A percentile compares a stretch with the other conserved stretches of the same genome.
These are phyloP conservation scores for Phytophthora foliorum DNA, from an alignment of 352 stramenopile species.

Conservation along the genomic window DNA sequence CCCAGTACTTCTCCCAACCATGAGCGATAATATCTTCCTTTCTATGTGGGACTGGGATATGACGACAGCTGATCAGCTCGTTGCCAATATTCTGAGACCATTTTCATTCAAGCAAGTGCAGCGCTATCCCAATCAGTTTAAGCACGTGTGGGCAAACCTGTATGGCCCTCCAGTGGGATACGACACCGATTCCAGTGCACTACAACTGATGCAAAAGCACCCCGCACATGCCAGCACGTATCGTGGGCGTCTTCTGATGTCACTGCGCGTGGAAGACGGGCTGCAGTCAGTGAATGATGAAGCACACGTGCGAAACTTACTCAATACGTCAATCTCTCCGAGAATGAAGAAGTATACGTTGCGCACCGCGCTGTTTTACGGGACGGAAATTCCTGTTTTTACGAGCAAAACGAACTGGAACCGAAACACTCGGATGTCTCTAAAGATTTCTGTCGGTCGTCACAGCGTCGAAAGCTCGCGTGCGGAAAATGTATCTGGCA, in stretches of 20 bases:
- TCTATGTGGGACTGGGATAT: slow-evolving; percentile 88
- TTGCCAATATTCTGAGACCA: slow-evolving; percentile 69
- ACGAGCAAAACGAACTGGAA: slow-evolving; percentile 75
- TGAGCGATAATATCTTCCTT: slow-evolving; percentile 87
- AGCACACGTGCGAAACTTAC: slow-evolving; percentile 72
- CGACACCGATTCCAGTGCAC: slow-evolving; percentile 44
- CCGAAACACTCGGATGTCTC: slow-evolving; percentile 78
- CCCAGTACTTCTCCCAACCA: slow-evolving; percentile 80
- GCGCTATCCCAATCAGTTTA: slow-evolving; percentile 63
- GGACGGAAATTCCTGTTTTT: slow-evolving; percentile 85
- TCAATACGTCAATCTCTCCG: slow-evolving; percentile 46
- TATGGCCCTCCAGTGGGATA: slow-evolving; percentile 84
- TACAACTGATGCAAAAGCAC: slow-evolving; percentile 71
- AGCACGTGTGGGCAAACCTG: slow-evolving; percentile 79
- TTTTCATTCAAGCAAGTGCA: slow-evolving; percentile 85
- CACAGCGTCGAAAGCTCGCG: slow-evolving; percentile 65
- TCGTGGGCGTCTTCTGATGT: slow-evolving; percentile 77
- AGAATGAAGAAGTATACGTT: slow-evolving; percentile 68
- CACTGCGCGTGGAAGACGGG: slow-evolving; percentile 70
- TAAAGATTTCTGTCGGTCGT: slow-evolving; percentile 74
- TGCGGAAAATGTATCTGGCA: slow-evolving; percentile 71
- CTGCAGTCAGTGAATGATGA: slow-evolving; percentile 76
- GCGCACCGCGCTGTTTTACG: slow-evolving; percentile 73
- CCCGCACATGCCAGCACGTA: slow-evolving; percentile 78
- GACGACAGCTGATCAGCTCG: slow-evolving; percentile 69